Base-by-base conservation (phyloP, 2,329 filamentous ascomycete species). In the Ilyonectria sp. region DNA sequence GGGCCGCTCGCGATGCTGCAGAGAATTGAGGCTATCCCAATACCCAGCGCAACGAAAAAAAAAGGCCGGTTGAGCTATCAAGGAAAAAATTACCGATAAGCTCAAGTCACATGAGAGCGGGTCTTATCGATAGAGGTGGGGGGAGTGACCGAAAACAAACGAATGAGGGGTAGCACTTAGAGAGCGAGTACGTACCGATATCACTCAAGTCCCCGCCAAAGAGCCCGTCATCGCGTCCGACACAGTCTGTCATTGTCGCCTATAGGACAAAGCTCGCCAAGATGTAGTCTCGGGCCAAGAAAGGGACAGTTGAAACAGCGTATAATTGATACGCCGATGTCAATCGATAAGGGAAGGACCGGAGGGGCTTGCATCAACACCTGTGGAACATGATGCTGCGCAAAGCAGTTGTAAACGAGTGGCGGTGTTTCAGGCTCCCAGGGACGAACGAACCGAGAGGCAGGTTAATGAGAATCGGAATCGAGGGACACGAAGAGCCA, bases 11-110 rank as follows among this genome's bases (percentile, higher is more conserved):
- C 55, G 59, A 60, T 68, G 70, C 61, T 47, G 54, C 33, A 67
- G 40, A 65, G 63, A 68, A 68, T 71, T 74, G 77, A 79, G 69
- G 75, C 74, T 76, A 76, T 77, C 72, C 53, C 69, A 72, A 61
- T 46, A 57, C 46, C 58, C 46, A 65, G 58, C 63, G 65, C 58
- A 54, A 57, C 58, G 61, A 63, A 68, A 71, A 73, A 76, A 76
- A 78, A 74, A 60, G 35, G 43, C 57, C 33, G 54, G 43, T 35
- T 13, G 56, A 65, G 65, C 64, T 66, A 66, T 66, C 61, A 47
- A 46, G 60, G 70, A 73, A 75, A 79, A 79, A 78, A 75, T 68
- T 69, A 64, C 62, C 65, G 72, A 76, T 77, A 75, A 74, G 67
- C 50, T 10, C 17, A 62, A 21, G 63, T 73, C 72, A 76, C 72